Base-by-base conservation (phyloP, 1,284 basidiomycete species). In the Leccinum pseudoinsigne region DNA sequence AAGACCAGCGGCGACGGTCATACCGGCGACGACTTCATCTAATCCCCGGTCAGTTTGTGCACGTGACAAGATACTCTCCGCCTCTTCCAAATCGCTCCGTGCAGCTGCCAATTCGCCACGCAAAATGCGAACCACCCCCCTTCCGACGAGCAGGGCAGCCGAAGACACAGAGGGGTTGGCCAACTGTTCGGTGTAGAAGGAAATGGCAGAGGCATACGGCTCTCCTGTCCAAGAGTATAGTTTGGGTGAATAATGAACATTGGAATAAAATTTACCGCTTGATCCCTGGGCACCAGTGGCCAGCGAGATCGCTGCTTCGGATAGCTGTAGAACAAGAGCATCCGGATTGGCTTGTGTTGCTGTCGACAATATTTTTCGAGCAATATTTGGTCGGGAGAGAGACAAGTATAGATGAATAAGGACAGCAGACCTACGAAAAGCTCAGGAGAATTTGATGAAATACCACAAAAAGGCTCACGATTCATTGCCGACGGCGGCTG, bases 141-240 rank as follows among this genome's bases (percentile, higher is more conserved):
- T 90, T 5, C 93, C 88, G 11, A 92, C 90, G 36, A 97, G 82
- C 16, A 96, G 79, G 69, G 88, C 81, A 53, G 89, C 82, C 21
- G 90, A 89, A 3, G 92, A 82, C 66, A 95, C 72, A 2, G 91
- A 90, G 2, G 95, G 95, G 68, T 94, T 90, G 42, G 88, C 91
- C 58, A 95, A 84, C 71, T 97, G 93, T 74, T 98, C 95, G 55
- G 94, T 93, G 78, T 93, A 97, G 78, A 95, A 95, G 63, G 95
- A 93, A 74, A 87, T 77, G 56, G 87, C 79, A 72, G 92, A 86
- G 58, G 82, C 81, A 79, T 90, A 93, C n/a, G 78, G 70, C 42
- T 77, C 72, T 16, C 73, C 72, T 76, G 14, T 31, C 11, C 55
- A 23, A 2, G 12, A 12, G 12, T 51, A 63, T 12, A 63, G 54